Conservation (phyloP, 2,329 filamentous ascomycete genomes). For the Mycosphaerelloides madeirae region DNA sequence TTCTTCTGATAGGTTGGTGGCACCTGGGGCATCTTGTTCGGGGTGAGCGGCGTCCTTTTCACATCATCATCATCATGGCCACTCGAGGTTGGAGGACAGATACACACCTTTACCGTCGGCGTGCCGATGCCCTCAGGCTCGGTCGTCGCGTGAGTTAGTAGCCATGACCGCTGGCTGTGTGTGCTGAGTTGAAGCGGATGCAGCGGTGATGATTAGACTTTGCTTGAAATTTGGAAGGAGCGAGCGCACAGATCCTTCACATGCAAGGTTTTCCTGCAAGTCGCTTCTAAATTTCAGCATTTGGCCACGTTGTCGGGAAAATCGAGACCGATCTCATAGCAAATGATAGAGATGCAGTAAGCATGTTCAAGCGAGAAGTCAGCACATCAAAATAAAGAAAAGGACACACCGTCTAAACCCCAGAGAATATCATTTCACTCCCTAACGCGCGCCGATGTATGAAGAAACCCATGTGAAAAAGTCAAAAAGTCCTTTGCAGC, state of each 20-base stretch:
- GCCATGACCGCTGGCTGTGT: not conserved
- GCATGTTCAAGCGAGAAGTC: not conserved
- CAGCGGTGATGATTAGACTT: no score
- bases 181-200: not conserved
- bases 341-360: not conserved
- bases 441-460: slow-evolving; percentile 2
- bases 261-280: no score
- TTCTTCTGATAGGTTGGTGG: not conserved
- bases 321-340: not conserved
- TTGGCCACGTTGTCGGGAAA: not conserved
- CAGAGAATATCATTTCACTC: slow-evolving; percentile 3
- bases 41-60: not conserved
- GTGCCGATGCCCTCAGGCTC: no score
- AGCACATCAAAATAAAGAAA: not conserved
- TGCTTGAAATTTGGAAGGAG: no score
- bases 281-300: no score
- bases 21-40: not conserved
- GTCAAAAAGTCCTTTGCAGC: not conserved
- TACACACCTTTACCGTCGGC: no score
- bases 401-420: not conserved
- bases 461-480: not conserved
- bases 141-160: not conserved
- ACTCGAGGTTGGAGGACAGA: no score
- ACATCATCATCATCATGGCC: not conserved
- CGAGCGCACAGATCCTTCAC: no score